phyloP scores from a whole-genome alignment of 352 stramenopile species.

The Phytophthora multivora region DNA sequence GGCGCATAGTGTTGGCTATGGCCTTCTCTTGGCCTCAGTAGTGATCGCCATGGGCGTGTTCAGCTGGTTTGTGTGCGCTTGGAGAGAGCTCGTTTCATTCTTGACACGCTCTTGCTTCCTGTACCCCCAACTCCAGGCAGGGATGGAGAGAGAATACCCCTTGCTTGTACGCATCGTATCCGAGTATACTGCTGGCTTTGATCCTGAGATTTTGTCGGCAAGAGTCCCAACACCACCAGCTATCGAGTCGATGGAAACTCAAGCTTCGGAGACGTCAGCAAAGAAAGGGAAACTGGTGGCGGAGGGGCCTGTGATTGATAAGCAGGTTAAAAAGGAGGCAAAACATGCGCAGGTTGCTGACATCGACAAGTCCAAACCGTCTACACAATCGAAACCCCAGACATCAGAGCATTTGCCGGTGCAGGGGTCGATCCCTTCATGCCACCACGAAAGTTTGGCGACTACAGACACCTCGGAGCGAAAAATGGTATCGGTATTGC shows the following conservation, averaged over 20 bases:
- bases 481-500: conserved; percentile 77
- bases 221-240: conserved; percentile 26
- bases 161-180: conserved; percentile 83
- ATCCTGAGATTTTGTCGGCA: conserved; percentile 72
- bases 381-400: neutral
- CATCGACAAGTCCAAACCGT: neutral
- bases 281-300: neutral
- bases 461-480: neutral
- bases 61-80: conserved; percentile 77
- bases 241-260: conserved; percentile 25
- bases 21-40: conserved; percentile 69
- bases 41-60: conserved; percentile 85
- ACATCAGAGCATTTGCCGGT: neutral
- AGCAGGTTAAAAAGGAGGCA: conserved; percentile 1
- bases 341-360: neutral
- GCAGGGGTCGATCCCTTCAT: too few relatives aligned
- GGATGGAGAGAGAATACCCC: conserved; percentile 76
- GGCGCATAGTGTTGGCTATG: conserved; percentile 78
- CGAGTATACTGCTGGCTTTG: conserved; percentile 82
- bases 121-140: conserved; percentile 78
- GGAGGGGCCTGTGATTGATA: neutral
- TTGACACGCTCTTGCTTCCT: conserved; percentile 82
- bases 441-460: too few relatives aligned
- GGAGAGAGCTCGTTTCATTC: conserved; percentile 81
- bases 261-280: conserved; percentile 1